Conservation (phyloP, 2,329 filamentous ascomycete genomes). For the Fusarium sp. region DNA sequence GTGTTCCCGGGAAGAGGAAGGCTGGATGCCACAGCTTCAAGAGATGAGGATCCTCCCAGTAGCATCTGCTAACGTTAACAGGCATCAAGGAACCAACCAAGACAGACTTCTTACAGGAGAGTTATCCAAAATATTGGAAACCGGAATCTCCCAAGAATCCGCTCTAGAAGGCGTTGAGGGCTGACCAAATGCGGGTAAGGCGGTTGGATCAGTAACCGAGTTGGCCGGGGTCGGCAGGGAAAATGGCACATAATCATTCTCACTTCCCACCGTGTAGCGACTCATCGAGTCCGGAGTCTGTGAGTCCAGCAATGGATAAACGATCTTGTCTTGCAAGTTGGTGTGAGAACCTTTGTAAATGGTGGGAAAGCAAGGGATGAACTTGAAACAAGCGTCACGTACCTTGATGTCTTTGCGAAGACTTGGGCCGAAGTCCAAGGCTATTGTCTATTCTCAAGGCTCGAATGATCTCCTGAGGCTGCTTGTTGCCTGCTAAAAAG, state of each 20-base stretch:
- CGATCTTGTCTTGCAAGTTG: not conserved
- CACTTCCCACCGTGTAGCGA: not conserved
- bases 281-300: not conserved
- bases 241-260: not conserved
- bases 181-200: not conserved
- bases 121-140: not conserved
- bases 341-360: not conserved
- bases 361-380: too few relatives aligned
- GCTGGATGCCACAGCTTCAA: not conserved
- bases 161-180: not conserved
- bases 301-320: not conserved
- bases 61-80: not conserved
- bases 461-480: not conserved
- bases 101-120: not conserved
- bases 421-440: fast-evolving
- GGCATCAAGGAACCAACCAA: too few relatives aligned
- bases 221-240: not conserved
- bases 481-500: not conserved
- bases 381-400: fast-evolving
- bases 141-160: not conserved
- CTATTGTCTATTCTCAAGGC: not conserved
- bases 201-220: not conserved
- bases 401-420: not conserved
- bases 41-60: not conserved
- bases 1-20: not conserved